These are phyloP conservation scores for Mrakiaceae sp. DNA, from an alignment of 1,284 basidiomycete genomes.

Conservation along the genomic window DNA sequence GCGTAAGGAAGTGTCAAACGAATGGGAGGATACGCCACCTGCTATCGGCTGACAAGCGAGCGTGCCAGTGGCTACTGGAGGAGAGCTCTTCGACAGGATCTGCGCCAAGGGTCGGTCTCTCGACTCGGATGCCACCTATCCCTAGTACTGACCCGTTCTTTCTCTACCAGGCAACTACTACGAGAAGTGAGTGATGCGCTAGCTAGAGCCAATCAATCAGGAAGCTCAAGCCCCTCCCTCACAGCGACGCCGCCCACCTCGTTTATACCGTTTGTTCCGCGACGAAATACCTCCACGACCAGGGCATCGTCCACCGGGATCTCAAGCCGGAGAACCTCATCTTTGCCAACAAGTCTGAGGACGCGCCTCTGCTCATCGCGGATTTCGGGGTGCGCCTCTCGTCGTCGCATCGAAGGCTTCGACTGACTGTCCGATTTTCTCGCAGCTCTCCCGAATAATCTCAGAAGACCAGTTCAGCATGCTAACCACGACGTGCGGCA, in stretches of 20 bases:
- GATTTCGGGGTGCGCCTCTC: conserved; percentile 76
- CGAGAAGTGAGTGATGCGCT: conserved; percentile 53
- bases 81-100: conserved; percentile 96
- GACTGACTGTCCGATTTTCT: not conserved
- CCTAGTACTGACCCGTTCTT: not conserved
- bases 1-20: not conserved
- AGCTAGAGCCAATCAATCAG: too few relatives aligned
- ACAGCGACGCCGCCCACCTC: conserved; percentile 77
- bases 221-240: too few relatives aligned
- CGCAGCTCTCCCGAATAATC: conserved; percentile 51
- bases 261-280: conserved; percentile 76
- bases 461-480: conserved; percentile 79
- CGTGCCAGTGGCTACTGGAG: conserved; percentile 68
- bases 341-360: conserved; percentile 79
- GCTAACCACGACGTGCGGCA: conserved; percentile 53
- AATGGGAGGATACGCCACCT: too few relatives aligned
- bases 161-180: conserved; percentile 65
- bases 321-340: conserved; percentile 95
- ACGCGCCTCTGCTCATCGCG: conserved; percentile 91
- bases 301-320: conserved; percentile 83
- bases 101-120: conserved; percentile 39
- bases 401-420: conserved; percentile 9
- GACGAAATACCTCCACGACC: conserved; percentile 83
- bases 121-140: not conserved
- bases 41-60: too few relatives aligned